Conservation (phyloP, 1,284 basidiomycete genomes). For the Meripilus lineatus region DNA sequence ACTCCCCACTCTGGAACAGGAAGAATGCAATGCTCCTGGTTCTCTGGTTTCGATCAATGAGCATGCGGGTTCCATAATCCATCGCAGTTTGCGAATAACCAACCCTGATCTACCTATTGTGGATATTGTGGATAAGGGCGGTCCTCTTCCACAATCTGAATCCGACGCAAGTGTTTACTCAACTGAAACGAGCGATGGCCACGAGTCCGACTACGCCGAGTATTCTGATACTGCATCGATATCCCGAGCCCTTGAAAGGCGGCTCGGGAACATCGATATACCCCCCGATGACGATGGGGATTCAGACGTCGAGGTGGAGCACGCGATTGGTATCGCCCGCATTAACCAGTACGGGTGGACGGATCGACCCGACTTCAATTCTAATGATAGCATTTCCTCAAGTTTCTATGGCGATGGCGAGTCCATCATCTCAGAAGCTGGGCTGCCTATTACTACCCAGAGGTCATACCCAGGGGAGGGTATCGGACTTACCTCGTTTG, state of each 20-base stretch:
- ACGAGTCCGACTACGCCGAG: constrained; percentile 26
- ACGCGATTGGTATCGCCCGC: constrained; percentile 19
- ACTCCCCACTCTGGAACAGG: too few species aligned
- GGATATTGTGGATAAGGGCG: not conserved
- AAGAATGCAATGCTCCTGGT: not conserved
- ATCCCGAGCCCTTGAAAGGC: not conserved
- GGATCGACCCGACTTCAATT: not conserved
- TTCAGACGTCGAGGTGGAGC: constrained; percentile 23
- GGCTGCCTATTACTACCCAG: too few species aligned
- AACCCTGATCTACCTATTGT: constrained; percentile 14
- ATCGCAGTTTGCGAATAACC: constrained; percentile 11
- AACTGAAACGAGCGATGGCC: constrained; percentile 27
- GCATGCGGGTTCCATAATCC: too few species aligned
- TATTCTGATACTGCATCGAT: not conserved
- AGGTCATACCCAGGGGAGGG: constrained; percentile 15
- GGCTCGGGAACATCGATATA: constrained; percentile 19
- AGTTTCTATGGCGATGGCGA: not conserved
- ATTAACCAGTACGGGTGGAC: constrained; percentile 5
- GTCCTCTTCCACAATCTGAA: constrained; percentile 1
- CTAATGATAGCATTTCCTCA: not conserved
- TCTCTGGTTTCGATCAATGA: too few species aligned
- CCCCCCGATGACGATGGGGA: constrained; percentile 13
- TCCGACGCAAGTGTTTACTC: constrained; percentile 24
- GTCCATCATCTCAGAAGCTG: not conserved
- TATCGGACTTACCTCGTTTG: constrained; percentile 31